Evolutionary conservation across 2,329 filamentous ascomycete genomes (phyloP), one percentile per base, ranked within the genome.

Genomic region (Eutypa lata): DNA sequence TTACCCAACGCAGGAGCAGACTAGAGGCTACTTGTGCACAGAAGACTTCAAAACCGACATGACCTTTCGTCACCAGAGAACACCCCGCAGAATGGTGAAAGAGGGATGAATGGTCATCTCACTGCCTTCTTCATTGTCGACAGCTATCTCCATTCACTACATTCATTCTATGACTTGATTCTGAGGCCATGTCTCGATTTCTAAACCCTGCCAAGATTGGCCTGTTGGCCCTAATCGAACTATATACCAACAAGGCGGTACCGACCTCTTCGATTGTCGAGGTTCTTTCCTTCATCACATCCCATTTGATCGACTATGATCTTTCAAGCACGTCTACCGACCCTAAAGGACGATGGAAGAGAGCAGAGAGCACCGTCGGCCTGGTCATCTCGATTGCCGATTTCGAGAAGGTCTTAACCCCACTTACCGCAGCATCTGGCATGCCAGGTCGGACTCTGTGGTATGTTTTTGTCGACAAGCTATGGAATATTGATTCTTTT

Each of bases 161-260:
- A 10, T n/a, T 5, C 26, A 31, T 31, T 31, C 26, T 31, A 31
- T 31, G 26, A 31, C 10, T 31, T 5, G 10, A 31, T 5, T 31
- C 26, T 10, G 10, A 5, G 42, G 56, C 14, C 49, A 95, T 93
- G 87, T 82, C 87, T 63, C 88, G 89, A 53, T 96, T 88, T 70
- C 80, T 97, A 45, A 96, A 90, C n/a, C 90, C 93, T 13, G 87
- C 90, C 61, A 96, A 94, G 68, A 82, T 97, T 60, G 87, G 88
- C 65, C 79, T 97, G 22, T 80, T 97, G 51, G 83, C 85, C 51
- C 81, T 99, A 50, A 81, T 94, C 49, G 84, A 91, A 62, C 79
- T 97, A 50, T 97, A 99, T 71, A 83, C 84, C 37, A 85, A 89
- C 58, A 85, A 84, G 21, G 76, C 79, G 2, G 80, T 92, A 16